phyloP scores from a whole-genome alignment of 2,329 filamentous ascomycete genomes.

The Colletotrichum euphorbiae region DNA sequence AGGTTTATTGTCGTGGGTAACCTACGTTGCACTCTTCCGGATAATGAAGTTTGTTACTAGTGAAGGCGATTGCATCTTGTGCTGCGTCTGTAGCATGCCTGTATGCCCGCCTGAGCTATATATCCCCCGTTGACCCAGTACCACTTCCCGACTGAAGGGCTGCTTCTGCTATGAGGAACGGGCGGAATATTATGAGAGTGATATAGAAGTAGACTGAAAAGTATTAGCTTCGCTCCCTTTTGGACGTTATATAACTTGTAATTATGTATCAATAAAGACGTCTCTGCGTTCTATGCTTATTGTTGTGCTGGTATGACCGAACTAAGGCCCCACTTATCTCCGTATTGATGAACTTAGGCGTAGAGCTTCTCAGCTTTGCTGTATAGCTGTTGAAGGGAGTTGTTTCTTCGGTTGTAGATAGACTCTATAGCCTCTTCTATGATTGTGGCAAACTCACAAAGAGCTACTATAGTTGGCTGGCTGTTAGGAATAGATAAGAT shows the following conservation, averaged over 20 bases:
- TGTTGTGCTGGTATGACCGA: background rate
- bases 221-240: background rate
- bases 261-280: constrained; percentile 26
- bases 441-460: constrained; percentile 31
- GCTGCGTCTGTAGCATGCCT: constrained; percentile 46
- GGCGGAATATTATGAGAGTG: constrained; percentile 24
- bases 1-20: background rate
- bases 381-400: constrained; percentile 45
- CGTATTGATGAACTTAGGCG: constrained; percentile 17
- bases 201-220: constrained; percentile 24
- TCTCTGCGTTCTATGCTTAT: constrained; percentile 27
- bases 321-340: constrained; percentile 29
- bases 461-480: constrained; percentile 29
- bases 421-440: constrained; percentile 31
- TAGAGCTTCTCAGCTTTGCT: constrained; percentile 40
- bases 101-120: constrained; percentile 48
- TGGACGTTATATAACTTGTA: background rate
- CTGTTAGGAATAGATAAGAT: constrained; percentile 22
- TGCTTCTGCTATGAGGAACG: constrained; percentile 35
- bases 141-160: constrained; percentile 27
- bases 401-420: constrained; percentile 45
- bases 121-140: constrained; percentile 41
- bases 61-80: constrained; percentile 45
- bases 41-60: constrained; percentile 21
- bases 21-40: constrained; percentile 29